phyloP scores from a whole-genome alignment of 2,329 filamentous ascomycete species.

The Grosmannia serpens region DNA sequence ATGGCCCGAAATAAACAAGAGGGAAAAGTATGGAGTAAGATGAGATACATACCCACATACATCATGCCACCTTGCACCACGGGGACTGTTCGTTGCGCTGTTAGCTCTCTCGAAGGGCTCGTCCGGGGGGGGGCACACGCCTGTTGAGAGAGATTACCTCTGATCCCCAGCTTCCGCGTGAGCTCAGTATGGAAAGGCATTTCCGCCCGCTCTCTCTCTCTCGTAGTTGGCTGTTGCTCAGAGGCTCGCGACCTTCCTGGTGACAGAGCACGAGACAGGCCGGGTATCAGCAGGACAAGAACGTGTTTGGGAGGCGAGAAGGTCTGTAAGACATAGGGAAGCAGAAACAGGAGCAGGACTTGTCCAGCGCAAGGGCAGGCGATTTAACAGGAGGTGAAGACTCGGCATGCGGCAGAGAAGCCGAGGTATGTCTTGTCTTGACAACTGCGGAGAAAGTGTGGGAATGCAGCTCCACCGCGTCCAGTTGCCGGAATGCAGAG shows the following conservation, averaged over 20 bases:
- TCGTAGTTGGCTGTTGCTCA: too few relatives aligned
- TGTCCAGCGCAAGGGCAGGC: neutral
- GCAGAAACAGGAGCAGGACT: neutral
- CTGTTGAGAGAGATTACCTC: conserved; percentile 11
- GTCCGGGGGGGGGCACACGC: neutral
- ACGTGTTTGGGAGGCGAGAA: neutral
- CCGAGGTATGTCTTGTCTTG: neutral
- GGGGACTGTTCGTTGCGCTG: conserved; percentile 42
- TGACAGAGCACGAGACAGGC: too few relatives aligned
- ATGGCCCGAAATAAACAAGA: too few relatives aligned
- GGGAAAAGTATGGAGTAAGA: neutral
- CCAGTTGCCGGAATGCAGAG: neutral
- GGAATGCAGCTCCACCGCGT: neutral
- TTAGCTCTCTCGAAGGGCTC: conserved; percentile 13
- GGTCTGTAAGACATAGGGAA: neutral
- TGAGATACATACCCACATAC: conserved; percentile 15
- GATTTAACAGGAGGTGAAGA: neutral
- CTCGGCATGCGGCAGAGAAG: neutral
- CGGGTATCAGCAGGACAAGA: neutral
- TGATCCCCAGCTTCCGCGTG: conserved; percentile 46
- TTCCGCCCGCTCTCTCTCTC: too few relatives aligned
- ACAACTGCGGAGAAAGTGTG: neutral
- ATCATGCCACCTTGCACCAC: conserved; percentile 76
- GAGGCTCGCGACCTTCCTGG: too few relatives aligned
- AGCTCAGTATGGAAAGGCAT: conserved; percentile 50